Conservation (phyloP, 257 asterid genomes). For the Eucommia ulmoides region DNA sequence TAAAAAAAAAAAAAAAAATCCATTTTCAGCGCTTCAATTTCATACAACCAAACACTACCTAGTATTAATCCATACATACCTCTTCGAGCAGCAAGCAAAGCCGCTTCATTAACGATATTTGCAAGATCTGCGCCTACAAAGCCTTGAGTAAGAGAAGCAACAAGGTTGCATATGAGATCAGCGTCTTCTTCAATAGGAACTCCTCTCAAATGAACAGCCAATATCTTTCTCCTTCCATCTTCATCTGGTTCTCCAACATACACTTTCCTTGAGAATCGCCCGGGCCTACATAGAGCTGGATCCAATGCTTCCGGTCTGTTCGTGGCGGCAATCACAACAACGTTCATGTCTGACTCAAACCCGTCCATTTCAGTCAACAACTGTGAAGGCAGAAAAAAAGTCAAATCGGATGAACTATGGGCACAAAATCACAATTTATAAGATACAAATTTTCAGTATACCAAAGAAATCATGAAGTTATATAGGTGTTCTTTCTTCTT, state of each 20-base stretch:
- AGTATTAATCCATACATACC: no score
- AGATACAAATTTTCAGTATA: no score
- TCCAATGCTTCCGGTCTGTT: constrained; percentile 96
- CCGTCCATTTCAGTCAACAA: constrained; percentile 99
- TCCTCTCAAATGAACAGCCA: constrained; percentile 82
- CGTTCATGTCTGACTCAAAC: constrained; percentile 57
- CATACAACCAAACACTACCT: no score
- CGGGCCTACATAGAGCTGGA: constrained; percentile 94
- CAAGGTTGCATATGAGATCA: constrained; percentile 60
- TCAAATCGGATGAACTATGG: constrained; percentile 7
- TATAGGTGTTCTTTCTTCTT: no score
- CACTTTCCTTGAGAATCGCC: constrained; percentile 93
- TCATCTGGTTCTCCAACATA: constrained; percentile 94
- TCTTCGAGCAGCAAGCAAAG: constrained; percentile 94
- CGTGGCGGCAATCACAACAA: constrained; percentile 90
- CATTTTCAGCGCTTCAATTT: no score
- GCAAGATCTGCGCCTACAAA: constrained; percentile 96
- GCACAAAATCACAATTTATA: no score
- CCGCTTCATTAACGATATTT: constrained; percentile 85
- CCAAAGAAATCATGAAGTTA: no score
- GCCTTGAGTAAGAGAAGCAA: constrained; percentile 89
- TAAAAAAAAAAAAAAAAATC: no score
- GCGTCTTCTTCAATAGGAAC: constrained; percentile 84
- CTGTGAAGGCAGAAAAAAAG: constrained; percentile 26
- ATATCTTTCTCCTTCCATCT: constrained; percentile 81